These are phyloP conservation scores for Podila horticola DNA, from an alignment of 192 early-diverging fungal genomes.

Conservation along the genomic window DNA sequence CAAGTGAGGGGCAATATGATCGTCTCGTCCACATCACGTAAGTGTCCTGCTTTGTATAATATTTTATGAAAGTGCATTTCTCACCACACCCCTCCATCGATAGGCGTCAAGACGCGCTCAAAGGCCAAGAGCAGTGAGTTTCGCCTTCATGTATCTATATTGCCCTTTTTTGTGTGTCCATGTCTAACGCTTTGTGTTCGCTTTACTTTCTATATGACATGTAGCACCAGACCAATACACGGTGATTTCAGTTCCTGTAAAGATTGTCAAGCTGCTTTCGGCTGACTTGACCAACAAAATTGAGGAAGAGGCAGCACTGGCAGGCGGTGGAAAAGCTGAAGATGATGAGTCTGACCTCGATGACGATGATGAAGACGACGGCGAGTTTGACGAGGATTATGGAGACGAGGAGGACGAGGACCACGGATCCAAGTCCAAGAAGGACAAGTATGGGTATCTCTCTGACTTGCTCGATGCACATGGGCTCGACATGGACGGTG, in stretches of 20 bases:
- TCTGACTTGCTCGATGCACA: conserved; percentile 44
- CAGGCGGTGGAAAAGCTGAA: conserved; percentile 9
- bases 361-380: conserved; percentile 55
- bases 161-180: not conserved
- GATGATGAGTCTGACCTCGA: conserved; percentile 37
- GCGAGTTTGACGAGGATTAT: conserved; percentile 63
- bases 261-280: conserved; percentile 86
- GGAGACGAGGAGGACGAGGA: conserved; percentile 21
- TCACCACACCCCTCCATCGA: no score
- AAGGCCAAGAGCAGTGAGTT: conserved; percentile 22
- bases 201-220: not conserved
- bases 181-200: not conserved
- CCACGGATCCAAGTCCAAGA: not conserved
- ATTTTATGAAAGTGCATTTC: no score
- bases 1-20: conserved; percentile 85
- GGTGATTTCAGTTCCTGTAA: conserved; percentile 78
- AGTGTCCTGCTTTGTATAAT: not conserved
- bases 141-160: conserved; percentile 1
- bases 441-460: not conserved
- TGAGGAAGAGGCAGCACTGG: conserved; percentile 47
- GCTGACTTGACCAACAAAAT: conserved; percentile 76
- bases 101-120: conserved; percentile 14
- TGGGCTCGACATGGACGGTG: not conserved
- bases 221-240: conserved; percentile 82
- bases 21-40: conserved; percentile 41